Conservation (phyloP, 148 eudicot species). For the Vaccinium corymbosum region DNA sequence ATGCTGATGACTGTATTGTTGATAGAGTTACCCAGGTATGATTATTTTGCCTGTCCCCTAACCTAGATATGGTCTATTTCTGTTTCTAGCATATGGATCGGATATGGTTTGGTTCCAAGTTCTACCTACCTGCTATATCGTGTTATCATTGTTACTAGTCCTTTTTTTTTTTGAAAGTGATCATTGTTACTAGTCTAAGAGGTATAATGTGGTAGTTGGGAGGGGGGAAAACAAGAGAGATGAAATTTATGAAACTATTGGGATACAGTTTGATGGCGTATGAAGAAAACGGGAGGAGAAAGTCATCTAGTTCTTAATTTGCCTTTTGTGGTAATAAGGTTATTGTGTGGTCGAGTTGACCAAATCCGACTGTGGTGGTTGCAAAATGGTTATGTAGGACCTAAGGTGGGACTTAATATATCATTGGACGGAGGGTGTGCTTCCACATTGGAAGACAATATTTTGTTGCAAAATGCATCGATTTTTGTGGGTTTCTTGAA, state of each 20-base stretch:
- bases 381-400: not conserved
- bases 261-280: not conserved
- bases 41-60: not conserved
- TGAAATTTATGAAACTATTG: not conserved
- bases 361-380: not conserved
- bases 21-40: conserved; percentile 87
- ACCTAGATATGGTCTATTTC: not conserved
- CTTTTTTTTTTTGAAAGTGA: too few species aligned
- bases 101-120: conserved; percentile 4
- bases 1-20: conserved; percentile 98
- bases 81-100: not conserved
- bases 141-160: not conserved
- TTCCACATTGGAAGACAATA: not conserved
- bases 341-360: not conserved
- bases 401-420: not conserved
- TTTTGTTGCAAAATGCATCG: not conserved
- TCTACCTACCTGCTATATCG: not conserved
- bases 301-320: not conserved
- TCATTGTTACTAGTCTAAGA: not conserved
- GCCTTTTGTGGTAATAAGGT: not conserved
- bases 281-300: not conserved
- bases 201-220: not conserved
- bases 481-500: not conserved
- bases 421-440: not conserved
- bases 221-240: not conserved